A percentile compares a stretch with the other conserved stretches of the same genome.
Conservation (phyloP, 192 early-diverging fungal species). For the Spinellus fusiger region DNA sequence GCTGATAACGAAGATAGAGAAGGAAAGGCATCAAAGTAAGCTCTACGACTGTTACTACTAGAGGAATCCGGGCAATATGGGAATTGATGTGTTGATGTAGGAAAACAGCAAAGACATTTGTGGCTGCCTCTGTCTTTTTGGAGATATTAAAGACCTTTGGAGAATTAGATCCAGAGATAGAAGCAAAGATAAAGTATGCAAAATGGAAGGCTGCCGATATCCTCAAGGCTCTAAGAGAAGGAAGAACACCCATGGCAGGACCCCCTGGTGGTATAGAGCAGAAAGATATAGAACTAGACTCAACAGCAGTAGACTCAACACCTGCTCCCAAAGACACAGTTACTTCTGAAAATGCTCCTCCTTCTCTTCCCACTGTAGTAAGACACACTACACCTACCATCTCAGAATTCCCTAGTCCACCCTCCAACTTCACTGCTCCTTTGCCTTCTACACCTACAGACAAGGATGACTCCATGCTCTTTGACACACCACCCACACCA, state of each 20-base stretch:
- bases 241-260: constrained; percentile 59
- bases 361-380: not conserved
- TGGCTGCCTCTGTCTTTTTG: constrained; percentile 85
- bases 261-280: constrained; percentile 37
- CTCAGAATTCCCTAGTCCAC: constrained; percentile 32
- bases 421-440: constrained; percentile 34
- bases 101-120: constrained; percentile 84
- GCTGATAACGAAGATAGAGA: constrained; percentile 90
- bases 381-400: constrained; percentile 15
- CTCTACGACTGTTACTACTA: not conserved
- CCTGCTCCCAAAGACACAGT: not conserved
- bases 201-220: constrained; percentile 97
- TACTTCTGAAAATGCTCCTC: not conserved
- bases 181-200: constrained; percentile 91
- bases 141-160: constrained; percentile 85
- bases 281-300: not conserved
- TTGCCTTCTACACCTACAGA: constrained; percentile 13
- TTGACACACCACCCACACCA: not conserved
- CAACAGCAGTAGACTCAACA: not conserved
- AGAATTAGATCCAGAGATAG: constrained; percentile 58
- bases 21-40: constrained; percentile 74
- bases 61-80: not conserved
- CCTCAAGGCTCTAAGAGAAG: constrained; percentile 83
- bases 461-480: not conserved
- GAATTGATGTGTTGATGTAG: constrained; percentile 29